These are phyloP conservation scores for Solanum pimpinellifolium DNA, from an alignment of 257 asterid genomes.

Conservation along the genomic window DNA sequence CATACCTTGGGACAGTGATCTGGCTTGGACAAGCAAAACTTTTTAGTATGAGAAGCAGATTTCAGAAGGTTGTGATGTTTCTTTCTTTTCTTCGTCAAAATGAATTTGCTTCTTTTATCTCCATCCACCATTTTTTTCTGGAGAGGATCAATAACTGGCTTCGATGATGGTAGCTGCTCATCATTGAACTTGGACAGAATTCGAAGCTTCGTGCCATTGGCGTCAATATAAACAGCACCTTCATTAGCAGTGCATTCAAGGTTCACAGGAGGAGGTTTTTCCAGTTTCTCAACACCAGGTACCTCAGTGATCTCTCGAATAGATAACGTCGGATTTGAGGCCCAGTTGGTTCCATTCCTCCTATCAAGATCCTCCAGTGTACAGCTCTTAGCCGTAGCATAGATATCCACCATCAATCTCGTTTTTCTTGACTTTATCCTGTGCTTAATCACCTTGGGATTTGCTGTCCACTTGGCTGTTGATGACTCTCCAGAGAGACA, in stretches of 20 bases:
- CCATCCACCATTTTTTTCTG: constrained; percentile 21
- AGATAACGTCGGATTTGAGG: constrained; percentile 26
- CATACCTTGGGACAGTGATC: constrained; percentile 28
- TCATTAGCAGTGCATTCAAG: constrained; percentile 33
- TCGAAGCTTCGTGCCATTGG: constrained; percentile 75
- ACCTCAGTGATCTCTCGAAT: constrained; percentile 26
- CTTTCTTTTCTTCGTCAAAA: constrained; percentile 38
- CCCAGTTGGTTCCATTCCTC: constrained; percentile 82
- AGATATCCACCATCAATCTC: constrained; percentile 65
- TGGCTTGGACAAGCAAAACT: constrained; percentile 14
- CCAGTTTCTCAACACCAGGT: constrained; percentile 15
- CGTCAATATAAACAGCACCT: constrained; percentile 66
- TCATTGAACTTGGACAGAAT: constrained; percentile 52
- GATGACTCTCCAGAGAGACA: constrained; percentile 72
- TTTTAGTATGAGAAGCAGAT: constrained; percentile 24
- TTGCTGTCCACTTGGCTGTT: constrained; percentile 22
- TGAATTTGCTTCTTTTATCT: constrained; percentile 29
- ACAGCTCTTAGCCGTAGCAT: constrained; percentile 46
- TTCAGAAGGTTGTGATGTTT: constrained; percentile 33
- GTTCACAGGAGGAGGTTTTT: constrained; percentile 8
- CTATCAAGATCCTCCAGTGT: constrained; percentile 91
- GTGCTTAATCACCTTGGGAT: constrained; percentile 45
- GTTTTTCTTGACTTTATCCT: constrained; percentile 65
- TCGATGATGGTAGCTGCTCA: constrained; percentile 12
- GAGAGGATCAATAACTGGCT: constrained; percentile 16